These are phyloP conservation scores for Candida glaebosa DNA, from an alignment of 805 yeast genomes.

Conservation along the genomic window DNA sequence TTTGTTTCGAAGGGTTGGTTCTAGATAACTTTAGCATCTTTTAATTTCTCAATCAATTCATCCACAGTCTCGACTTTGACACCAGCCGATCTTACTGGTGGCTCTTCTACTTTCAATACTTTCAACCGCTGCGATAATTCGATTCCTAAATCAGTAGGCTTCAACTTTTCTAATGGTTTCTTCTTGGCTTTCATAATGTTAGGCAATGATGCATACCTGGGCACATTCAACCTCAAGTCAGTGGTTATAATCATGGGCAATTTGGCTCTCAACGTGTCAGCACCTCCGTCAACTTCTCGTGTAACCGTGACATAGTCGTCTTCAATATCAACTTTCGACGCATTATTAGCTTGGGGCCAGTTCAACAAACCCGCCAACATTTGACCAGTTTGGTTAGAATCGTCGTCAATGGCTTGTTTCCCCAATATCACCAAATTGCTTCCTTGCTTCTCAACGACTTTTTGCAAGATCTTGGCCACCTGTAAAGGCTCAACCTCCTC, in stretches of 20 bases:
- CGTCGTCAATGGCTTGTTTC: conserved; percentile 96
- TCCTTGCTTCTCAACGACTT: conserved; percentile 64
- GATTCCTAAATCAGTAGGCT: conserved; percentile 65
- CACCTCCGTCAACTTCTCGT: conserved; percentile 95
- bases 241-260: conserved; percentile 88
- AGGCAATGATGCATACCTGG: conserved; percentile 93
- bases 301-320: conserved; percentile 66
- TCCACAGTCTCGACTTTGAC: conserved; percentile 76
- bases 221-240: conserved; percentile 90
- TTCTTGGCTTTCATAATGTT: conserved; percentile 98
- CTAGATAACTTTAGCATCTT: conserved; percentile 69
- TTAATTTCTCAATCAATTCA: conserved; percentile 74
- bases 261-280: conserved; percentile 71
- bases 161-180: conserved; percentile 75
- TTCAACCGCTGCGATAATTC: conserved; percentile 63
- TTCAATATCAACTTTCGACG: conserved; percentile 71
- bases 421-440: conserved; percentile 86
- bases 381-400: conserved; percentile 92
- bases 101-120: conserved; percentile 75
- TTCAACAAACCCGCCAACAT: conserved; percentile 88
- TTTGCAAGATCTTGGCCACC: conserved; percentile 80
- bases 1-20: too few relatives aligned
- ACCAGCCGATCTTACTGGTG: conserved; percentile 80
- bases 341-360: conserved; percentile 98
- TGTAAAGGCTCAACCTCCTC: conserved; percentile 78